phyloP scores from a whole-genome alignment of 2,329 filamentous ascomycete species.

The Trichoderma breve region DNA sequence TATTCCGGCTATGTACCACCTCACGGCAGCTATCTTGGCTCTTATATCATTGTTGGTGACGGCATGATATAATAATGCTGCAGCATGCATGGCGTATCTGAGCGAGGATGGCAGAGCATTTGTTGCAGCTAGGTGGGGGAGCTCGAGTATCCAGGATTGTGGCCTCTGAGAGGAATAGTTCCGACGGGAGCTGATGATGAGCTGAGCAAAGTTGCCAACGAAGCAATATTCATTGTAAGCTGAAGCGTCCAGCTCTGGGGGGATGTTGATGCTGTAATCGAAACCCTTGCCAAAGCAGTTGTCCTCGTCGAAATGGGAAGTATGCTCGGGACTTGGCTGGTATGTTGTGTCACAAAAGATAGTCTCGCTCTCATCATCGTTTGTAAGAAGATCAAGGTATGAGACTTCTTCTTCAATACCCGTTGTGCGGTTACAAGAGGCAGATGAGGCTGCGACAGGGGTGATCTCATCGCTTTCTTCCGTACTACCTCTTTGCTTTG shows the following conservation, averaged over 20 bases:
- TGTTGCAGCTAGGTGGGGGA: neutral
- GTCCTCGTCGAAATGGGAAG: neutral
- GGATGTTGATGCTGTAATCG: neutral
- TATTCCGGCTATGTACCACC: neutral
- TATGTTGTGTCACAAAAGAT: too few relatives aligned
- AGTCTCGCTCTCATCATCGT: neutral
- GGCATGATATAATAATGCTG: slow-evolving; percentile 1
- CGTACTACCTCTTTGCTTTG: neutral
- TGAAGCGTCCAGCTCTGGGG: neutral
- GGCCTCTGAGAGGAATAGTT: neutral
- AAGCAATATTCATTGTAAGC: slow-evolving; percentile 4
- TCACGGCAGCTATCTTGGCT: neutral
- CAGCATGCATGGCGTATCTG: slow-evolving; percentile 8
- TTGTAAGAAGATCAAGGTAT: neutral
- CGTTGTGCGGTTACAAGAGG: neutral
- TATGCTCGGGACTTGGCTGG: too few relatives aligned
- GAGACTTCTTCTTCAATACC: neutral
- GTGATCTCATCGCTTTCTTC: neutral
- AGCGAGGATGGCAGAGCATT: neutral
- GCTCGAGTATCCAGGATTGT: slow-evolving; percentile 7
- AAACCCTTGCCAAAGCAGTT: neutral
- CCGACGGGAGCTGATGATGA: neutral
- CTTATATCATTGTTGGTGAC: neutral
- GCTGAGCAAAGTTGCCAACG: neutral
- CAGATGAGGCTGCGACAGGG: neutral